phyloP scores from a whole-genome alignment of 23 red algal species.

The Gracilaria gracilis region DNA sequence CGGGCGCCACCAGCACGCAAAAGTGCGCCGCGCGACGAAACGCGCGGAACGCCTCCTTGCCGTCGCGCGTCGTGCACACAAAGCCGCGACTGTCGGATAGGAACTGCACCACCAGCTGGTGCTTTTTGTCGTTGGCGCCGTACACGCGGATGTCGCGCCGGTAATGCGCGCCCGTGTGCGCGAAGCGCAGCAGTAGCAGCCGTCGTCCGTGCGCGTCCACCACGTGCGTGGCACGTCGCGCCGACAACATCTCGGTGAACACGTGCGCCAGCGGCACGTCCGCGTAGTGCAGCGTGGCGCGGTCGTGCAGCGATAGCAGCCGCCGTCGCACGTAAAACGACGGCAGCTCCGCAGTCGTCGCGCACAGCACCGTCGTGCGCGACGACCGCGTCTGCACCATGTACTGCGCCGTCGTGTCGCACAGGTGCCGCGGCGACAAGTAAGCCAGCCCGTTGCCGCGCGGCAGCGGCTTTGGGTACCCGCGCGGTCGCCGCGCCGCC shows the following conservation, averaged over 20 bases:
- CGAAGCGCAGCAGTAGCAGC: background rate
- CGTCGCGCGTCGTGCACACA: background rate
- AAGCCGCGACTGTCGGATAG: background rate
- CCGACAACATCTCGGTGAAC: constrained; percentile 5
- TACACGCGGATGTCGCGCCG: constrained; percentile 10
- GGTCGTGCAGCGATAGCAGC: background rate
- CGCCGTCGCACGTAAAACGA: background rate
- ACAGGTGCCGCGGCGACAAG: background rate
- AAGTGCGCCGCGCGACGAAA: background rate
- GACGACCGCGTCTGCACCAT: background rate
- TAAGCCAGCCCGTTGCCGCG: constrained; percentile 35
- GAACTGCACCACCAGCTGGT: background rate
- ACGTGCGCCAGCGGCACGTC: constrained; percentile 3
- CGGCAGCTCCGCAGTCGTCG: background rate
- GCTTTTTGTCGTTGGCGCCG: background rate
- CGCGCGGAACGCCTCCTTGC: background rate
- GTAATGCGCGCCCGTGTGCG: background rate
- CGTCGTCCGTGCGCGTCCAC: background rate
- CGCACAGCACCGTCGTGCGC: background rate
- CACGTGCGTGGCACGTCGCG: constrained; percentile 15
- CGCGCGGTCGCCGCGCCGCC: constrained; percentile 39
- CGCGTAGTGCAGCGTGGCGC: constrained; percentile 16
- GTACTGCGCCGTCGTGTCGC: background rate
- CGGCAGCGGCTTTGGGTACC: constrained; percentile 49
- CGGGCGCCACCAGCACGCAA: background rate